phyloP scores from a whole-genome alignment of 176 grass and related monocot species.

The Luzula sylvatica region DNA sequence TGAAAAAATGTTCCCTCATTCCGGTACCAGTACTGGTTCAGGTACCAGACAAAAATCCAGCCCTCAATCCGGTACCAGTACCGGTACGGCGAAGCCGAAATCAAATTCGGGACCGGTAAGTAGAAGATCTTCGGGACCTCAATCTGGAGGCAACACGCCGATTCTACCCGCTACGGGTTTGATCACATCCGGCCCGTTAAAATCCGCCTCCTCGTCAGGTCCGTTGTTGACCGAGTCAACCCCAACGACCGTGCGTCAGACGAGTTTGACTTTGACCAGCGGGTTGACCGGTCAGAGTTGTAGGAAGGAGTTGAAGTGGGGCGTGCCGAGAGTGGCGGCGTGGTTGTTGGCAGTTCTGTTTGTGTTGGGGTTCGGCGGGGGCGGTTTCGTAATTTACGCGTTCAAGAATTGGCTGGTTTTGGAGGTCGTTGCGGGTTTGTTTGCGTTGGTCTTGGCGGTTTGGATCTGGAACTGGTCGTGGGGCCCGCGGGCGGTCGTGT shows the following conservation, averaged over 20 bases:
- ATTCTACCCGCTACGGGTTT: conserved; percentile 78
- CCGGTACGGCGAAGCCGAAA: conserved; percentile 55
- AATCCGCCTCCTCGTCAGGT: conserved; percentile 26
- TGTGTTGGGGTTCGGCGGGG: conserved; percentile 43
- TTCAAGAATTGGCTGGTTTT: conserved; percentile 51
- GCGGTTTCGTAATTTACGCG: conserved; percentile 59
- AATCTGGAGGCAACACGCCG: conserved; percentile 66
- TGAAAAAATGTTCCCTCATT: conserved; percentile 59
- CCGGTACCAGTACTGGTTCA: conserved; percentile 14
- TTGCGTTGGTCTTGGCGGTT: conserved; percentile 39
- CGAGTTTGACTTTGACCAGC: no score
- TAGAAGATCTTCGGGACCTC: conserved; percentile 80
- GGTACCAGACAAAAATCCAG: conserved; percentile 39
- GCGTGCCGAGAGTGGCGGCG: conserved; percentile 42
- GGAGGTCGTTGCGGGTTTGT: conserved; percentile 36
- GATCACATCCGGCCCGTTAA: conserved; percentile 79
- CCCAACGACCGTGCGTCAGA: conserved; percentile 59
- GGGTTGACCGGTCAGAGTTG: conserved; percentile 33
- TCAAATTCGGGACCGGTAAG: conserved; percentile 88
- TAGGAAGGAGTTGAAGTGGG: conserved; percentile 46
- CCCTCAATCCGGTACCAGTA: conserved; percentile 48
- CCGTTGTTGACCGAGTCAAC: conserved; percentile 41
- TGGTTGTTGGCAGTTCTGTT: conserved; percentile 40
- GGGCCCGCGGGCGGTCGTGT: conserved; percentile 39
- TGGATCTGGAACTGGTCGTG: conserved; percentile 57